phyloP scores from a whole-genome alignment of 352 stramenopile genomes.

The Phytopythium helicoides region DNA sequence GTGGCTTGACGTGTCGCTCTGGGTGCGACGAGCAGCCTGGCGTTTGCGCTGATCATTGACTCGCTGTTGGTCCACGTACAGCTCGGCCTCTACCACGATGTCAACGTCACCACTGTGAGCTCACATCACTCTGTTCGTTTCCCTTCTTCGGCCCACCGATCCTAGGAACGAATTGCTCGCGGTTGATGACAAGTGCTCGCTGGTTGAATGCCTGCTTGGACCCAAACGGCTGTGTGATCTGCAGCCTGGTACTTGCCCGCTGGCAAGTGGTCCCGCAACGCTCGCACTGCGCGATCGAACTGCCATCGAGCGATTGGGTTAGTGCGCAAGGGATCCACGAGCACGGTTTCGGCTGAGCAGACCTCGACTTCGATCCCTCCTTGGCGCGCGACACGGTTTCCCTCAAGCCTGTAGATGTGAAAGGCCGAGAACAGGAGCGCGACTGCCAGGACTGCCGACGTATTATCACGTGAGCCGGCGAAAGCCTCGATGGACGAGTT shows the following conservation, averaged over 20 bases:
- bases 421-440: slow-evolving; percentile 59
- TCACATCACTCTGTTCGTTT: neutral
- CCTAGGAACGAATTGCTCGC: slow-evolving; percentile 37
- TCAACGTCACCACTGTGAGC: neutral
- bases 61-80: slow-evolving; percentile 43
- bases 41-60: slow-evolving; percentile 19
- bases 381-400: slow-evolving; percentile 25
- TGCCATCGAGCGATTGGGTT: slow-evolving; percentile 7
- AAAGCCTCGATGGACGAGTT: too few relatives aligned
- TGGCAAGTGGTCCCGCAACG: slow-evolving; percentile 42
- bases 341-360: neutral
- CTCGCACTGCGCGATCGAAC: slow-evolving; percentile 47
- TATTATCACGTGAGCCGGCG: too few relatives aligned
- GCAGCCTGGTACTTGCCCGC: slow-evolving; percentile 47
- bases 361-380: slow-evolving; percentile 40
- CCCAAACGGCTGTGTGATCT: slow-evolving; percentile 23
- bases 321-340: too few relatives aligned
- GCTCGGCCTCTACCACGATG: slow-evolving; percentile 36
- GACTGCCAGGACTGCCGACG: slow-evolving; percentile 47
- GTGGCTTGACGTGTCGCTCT: too few relatives aligned
- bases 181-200: slow-evolving; percentile 59
- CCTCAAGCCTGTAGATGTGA: slow-evolving; percentile 54
- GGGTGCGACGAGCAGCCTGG: neutral
- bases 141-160: slow-evolving; percentile 59
- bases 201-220: slow-evolving; percentile 3